Percentiles rank a stretch among this genome's conserved stretches.
Conservation (phyloP, 306 rosid genomes). For the Casuarina glauca region DNA sequence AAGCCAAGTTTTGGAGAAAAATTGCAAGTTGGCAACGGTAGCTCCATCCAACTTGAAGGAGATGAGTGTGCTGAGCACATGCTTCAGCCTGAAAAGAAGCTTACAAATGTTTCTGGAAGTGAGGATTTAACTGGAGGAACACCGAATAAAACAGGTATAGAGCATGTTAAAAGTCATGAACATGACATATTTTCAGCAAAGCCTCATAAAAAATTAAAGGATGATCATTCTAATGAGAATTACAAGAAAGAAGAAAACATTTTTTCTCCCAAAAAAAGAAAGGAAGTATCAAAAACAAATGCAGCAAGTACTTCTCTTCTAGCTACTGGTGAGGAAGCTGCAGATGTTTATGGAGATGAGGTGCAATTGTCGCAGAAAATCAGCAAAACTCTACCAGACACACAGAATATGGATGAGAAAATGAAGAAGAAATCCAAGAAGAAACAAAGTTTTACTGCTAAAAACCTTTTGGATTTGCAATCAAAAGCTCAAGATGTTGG, state of each 20-base stretch:
- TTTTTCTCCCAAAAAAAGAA: constrained; percentile 42
- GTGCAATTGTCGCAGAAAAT: constrained; percentile 35
- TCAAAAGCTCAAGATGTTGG: constrained; percentile 35
- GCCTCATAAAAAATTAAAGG: constrained; percentile 51
- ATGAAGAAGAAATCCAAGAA: constrained; percentile 47
- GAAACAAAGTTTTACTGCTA: constrained; percentile 39
- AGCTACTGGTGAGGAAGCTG: constrained; percentile 10
- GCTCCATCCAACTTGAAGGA: constrained; percentile 5
- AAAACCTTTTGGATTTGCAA: constrained; percentile 29
- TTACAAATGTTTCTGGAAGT: constrained; percentile 32
- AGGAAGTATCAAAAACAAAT: constrained; percentile 27
- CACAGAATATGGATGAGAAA: constrained; percentile 35
- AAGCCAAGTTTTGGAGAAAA: constrained; percentile 18
- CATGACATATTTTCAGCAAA: constrained; percentile 35
- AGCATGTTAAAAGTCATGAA: constrained; percentile 24
- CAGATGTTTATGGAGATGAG: constrained; percentile 19
- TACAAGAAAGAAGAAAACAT: constrained; percentile 46
- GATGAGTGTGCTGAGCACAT: constrained; percentile 19
- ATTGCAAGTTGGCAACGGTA: background rate
- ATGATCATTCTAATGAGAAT: constrained; percentile 50
- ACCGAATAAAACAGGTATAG: constrained; percentile 11
- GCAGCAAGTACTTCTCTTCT: constrained; percentile 22
- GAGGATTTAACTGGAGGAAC: constrained; percentile 23
- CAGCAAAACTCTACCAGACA: constrained; percentile 32
- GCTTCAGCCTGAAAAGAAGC: constrained; percentile 38